Evolutionary conservation across 2,329 filamentous ascomycete genomes (phyloP), one percentile per base, ranked within the genome.

Genomic region (Cercospora zeina): DNA sequence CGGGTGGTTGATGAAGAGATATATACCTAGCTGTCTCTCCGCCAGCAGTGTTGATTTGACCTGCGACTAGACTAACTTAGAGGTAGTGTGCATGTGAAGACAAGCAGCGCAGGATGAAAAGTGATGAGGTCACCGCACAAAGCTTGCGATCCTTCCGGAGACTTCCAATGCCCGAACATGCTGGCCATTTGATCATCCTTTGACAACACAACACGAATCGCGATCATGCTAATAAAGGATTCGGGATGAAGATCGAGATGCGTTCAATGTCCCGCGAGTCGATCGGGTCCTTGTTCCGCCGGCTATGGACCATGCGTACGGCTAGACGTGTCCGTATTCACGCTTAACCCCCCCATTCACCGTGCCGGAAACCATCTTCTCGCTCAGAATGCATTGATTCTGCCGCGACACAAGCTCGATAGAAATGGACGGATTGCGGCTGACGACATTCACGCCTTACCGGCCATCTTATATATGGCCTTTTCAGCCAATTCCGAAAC

Each of bases 401-500:
- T n/a, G n/a, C n/a, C n/a, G n/a, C 3, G 24, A 27, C 24, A 3
- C 24, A 27, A 27, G 24, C 24, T 27, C 3, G 24, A 27, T 27
- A 27, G 6, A 27, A 6, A 27, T 27, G 6, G 6, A 3, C 24
- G 3, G 24, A 27, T 27, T 6, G 24, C 24, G 24, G 24, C 24
- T 6, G 8, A 13, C 31, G 4, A 8, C 39, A 45, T 4, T 57
- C 39, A 58, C 8, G 55, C 39, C 42, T 58, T 59, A 6, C 78
- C 74, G 74, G 78, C 78, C 65, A 69, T 72, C 45, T 66, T 65
- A 65, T 81, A 81, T 5, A 81, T 67, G 24, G 74, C 76, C 21
- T 72, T 71, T 68, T 80, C 77, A 54, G 77, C 79, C 33, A 69
- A 65, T 13, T 63, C 68, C 47, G 76, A 75, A 61, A 78, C 69